Percentiles rank a stretch among this genome's conserved stretches.
Evolutionary conservation across 1,284 basidiomycete species (phyloP).

Genomic region (Cerrena zonata): DNA sequence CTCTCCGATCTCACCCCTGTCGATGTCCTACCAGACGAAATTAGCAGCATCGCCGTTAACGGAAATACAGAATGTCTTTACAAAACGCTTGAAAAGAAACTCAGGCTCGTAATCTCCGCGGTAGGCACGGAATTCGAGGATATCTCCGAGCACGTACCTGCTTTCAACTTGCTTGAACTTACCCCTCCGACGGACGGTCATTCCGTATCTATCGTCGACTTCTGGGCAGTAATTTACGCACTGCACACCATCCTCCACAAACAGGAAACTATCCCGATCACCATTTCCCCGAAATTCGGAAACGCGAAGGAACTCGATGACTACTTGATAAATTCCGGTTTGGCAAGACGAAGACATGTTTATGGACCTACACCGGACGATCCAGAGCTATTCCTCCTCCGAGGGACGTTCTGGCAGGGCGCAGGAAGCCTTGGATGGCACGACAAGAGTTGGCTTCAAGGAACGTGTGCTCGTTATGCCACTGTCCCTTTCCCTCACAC

Average conservation of each 20-base stretch:
- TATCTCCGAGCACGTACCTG: conserved; percentile 26
- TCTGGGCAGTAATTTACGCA: conserved; percentile 28
- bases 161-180: conserved; percentile 27
- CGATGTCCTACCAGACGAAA: conserved; percentile 6
- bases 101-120: conserved; percentile 24
- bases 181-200: conserved; percentile 9
- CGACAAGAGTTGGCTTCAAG: conserved; percentile 36
- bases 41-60: conserved; percentile 13
- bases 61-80: conserved; percentile 14
- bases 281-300: conserved; percentile 17
- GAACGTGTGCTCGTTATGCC: conserved; percentile 18
- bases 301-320: conserved; percentile 14
- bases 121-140: conserved; percentile 28
- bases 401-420: conserved; percentile 50
- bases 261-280: conserved; percentile 29
- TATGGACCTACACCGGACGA: conserved; percentile 6
- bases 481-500: conserved; percentile 34
- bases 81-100: conserved; percentile 15
- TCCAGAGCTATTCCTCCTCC: conserved; percentile 35
- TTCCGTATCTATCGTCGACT: conserved; percentile 19
- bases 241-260: conserved; percentile 25
- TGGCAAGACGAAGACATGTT: conserved; percentile 18
- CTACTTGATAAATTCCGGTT: conserved; percentile 27
- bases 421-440: conserved; percentile 40
- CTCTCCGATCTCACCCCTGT: conserved; percentile 17